Evolutionary conservation across 2,329 filamentous ascomycete genomes (phyloP), one percentile per base, ranked within the genome.

Genomic region (Cladobotryum mycophilum): DNA sequence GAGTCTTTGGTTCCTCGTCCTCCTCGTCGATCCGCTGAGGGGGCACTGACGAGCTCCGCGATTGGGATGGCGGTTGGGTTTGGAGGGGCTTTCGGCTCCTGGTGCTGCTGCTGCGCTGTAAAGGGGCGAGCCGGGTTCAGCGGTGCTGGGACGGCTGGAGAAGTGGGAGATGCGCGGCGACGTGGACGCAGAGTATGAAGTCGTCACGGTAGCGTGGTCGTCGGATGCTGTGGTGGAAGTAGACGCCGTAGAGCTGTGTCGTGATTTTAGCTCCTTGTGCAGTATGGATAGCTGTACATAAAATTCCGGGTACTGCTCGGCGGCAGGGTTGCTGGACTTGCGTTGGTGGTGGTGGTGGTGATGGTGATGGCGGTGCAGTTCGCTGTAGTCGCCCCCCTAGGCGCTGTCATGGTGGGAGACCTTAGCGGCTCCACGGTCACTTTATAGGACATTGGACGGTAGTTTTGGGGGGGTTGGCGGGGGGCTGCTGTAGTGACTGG

Each of bases 261-360:
- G 17, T 20, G 38, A 41, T 20, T 41, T 41, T 17, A 41, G 38
- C 38, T 41, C 15, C n/a, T 41, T 41, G 15, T 41, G 38, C 17
- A 18, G 15, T 17, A 41, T 17, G 13, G 38, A 40, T 7, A 40
- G n/a, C 37, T 40, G 51, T 43, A 53, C 47, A 47, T 42, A 53
- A 41, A 53, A 53, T 14, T 53, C 51, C 15, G 51, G 51, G 40
- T 47, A 53, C 48, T 43, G 42, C 17, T 53, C 51, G 7, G 22
- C 48, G 7, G 22, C 48, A 40, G 45, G 44, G 35, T 53, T 53
- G 51, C 51, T 35, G 48, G 48, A 48, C 51, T 53, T 47, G 42
- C 35, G 45, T 7, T 30, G 25, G 6, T 30, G 9, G 45, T 42
- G 40, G 36, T 33, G 44, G 41, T 37, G 43, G 30, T 25, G 33